phyloP scores from a whole-genome alignment of 2,329 filamentous ascomycete genomes.

The Gliomastix tumulicola region DNA sequence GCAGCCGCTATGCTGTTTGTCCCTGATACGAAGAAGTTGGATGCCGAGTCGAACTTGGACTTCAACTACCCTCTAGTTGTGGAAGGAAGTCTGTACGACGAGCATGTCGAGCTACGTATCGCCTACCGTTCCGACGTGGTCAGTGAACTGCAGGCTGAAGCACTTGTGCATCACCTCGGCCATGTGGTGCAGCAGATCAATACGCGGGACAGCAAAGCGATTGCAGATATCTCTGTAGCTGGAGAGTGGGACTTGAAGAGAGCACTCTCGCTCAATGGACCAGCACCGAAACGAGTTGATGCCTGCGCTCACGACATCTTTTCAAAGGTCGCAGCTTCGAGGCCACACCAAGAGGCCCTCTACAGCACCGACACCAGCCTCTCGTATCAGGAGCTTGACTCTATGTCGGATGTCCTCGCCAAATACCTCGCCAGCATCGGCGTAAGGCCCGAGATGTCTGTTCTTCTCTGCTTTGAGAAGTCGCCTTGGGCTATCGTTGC shows the following conservation, averaged over 20 bases:
- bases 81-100: not conserved
- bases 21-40: not conserved
- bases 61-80: conserved; percentile 2
- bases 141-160: not conserved
- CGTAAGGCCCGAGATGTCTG: conserved; percentile 11
- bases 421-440: conserved; percentile 6
- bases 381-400: conserved; percentile 24
- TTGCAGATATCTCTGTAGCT: not conserved
- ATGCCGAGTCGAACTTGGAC: conserved; percentile 19
- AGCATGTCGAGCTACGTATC: conserved; percentile 1
- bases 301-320: not conserved
- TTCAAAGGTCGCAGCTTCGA: not conserved
- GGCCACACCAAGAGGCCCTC: conserved; percentile 6
- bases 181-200: conserved; percentile 1
- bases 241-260: not conserved
- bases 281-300: not conserved
- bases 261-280: conserved; percentile 2
- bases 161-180: conserved; percentile 3
- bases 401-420: not conserved
- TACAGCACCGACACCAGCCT: conserved; percentile 9
- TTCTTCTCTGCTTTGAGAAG: not conserved
- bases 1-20: not conserved
- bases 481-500: not conserved
- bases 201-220: not conserved
- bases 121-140: conserved; percentile 3